These are phyloP conservation scores for Penicillium sp. DNA, from an alignment of 2,329 filamentous ascomycete genomes.

Conservation along the genomic window DNA sequence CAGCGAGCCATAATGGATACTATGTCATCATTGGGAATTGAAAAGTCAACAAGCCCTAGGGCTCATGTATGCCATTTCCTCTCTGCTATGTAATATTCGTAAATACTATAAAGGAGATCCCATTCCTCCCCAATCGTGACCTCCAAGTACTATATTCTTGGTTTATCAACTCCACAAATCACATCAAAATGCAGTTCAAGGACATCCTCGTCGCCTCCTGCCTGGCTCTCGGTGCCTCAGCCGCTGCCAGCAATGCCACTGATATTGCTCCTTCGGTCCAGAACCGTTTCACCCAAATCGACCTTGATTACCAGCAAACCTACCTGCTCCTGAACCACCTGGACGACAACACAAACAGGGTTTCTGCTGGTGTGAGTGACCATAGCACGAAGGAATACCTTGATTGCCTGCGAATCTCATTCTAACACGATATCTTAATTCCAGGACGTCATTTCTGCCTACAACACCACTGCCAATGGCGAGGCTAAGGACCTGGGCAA, in stretches of 20 bases:
- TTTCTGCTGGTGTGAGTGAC: constrained; percentile 1
- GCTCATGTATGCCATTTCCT: background rate
- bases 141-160: too few species aligned
- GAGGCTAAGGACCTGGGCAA: constrained; percentile 5
- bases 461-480: constrained; percentile 2
- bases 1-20: background rate
- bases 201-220: constrained; percentile 6
- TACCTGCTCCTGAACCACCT: constrained; percentile 6
- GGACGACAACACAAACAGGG: background rate
- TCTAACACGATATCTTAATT: background rate
- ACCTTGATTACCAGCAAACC: constrained; percentile 10
- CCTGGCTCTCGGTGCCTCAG: constrained; percentile 5
- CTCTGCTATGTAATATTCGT: background rate
- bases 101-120: background rate
- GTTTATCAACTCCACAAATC: background rate
- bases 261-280: constrained; percentile 10
- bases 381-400: background rate
- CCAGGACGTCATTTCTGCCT: constrained; percentile 5
- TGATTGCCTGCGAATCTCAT: background rate
- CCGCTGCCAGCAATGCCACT: constrained; percentile 2
- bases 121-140: background rate
- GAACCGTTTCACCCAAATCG: constrained; percentile 8
- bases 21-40: background rate
- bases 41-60: background rate
- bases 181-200: constrained; percentile 9